phyloP scores from a whole-genome alignment of 768 basidiomycete genomes.

The Mycena amicta region DNA sequence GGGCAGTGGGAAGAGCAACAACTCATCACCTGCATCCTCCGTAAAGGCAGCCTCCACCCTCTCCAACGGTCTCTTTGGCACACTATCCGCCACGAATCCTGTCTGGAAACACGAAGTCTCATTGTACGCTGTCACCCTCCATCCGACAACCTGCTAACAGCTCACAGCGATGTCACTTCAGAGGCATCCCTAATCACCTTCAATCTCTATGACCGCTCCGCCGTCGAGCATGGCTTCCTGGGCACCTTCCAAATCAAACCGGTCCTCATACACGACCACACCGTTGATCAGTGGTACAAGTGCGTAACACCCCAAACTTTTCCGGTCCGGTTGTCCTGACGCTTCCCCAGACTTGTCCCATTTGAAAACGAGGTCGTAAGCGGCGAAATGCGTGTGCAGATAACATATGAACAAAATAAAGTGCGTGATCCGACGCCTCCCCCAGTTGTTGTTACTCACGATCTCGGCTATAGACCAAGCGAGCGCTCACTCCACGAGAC shows the following conservation, averaged over 20 bases:
- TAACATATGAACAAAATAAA: conserved; percentile 90
- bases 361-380: conserved; percentile 82
- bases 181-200: conserved; percentile 81
- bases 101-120: conserved; percentile 99
- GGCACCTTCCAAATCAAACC: conserved; percentile 93
- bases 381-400: conserved; percentile 93
- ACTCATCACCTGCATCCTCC: conserved; percentile 36
- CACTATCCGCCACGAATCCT: conserved; percentile 80
- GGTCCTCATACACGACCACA: conserved; percentile 86
- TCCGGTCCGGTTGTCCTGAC: conserved; percentile 20
- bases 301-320: conserved; percentile 33
- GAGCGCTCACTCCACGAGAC: conserved; percentile 88
- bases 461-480: conserved; percentile 62
- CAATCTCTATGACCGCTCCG: conserved; percentile 89
- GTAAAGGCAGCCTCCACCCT: conserved; percentile 32
- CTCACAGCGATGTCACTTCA: conserved; percentile 87
- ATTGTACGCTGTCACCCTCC: conserved; percentile 70
- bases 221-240: conserved; percentile 83
- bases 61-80: conserved; percentile 57
- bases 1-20: conserved; percentile 45
- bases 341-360: conserved; percentile 60
- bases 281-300: conserved; percentile 98
- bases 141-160: conserved; percentile 23
- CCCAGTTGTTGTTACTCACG: conserved; percentile 23
- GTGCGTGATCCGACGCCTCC: conserved; percentile 47